Conservation (phyloP, 139 green algal genomes). For the Coelastrella sp. region DNA sequence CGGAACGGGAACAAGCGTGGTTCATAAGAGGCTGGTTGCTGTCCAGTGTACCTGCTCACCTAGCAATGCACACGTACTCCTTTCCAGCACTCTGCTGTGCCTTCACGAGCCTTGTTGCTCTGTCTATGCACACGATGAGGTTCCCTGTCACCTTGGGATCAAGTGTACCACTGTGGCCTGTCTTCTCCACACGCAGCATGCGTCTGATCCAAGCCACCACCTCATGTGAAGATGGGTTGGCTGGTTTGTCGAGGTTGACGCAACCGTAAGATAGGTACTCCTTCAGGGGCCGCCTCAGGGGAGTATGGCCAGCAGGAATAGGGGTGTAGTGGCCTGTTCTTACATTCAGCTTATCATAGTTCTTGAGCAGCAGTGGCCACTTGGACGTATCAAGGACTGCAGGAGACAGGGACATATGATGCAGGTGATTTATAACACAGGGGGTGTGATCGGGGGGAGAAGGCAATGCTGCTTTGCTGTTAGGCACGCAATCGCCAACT, state of each 20-base stretch:
- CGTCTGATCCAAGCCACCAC: conserved; percentile 97
- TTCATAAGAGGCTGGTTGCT: no score
- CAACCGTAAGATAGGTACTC: conserved; percentile 97
- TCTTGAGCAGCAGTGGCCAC: conserved; percentile 98
- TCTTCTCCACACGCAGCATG: conserved; percentile 99
- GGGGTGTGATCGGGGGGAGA: background rate
- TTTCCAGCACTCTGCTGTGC: conserved; percentile 98
- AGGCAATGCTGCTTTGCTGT: no score
- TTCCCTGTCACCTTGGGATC: conserved; percentile 97
- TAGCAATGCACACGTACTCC: conserved; percentile 96
- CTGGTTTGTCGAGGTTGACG: conserved; percentile 99
- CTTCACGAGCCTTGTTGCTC: conserved; percentile 99
- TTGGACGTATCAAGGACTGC: conserved; percentile 91
- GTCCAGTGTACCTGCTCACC: conserved; percentile 22
- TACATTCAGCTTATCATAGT: conserved; percentile 95
- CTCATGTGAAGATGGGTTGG: conserved; percentile 97
- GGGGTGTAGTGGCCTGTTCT: conserved; percentile 98
- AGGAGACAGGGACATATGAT: background rate
- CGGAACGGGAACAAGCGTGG: background rate
- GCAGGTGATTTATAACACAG: background rate
- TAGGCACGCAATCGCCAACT: no score
- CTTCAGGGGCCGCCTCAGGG: conserved; percentile 87
- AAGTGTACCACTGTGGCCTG: conserved; percentile 96
- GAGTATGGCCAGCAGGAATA: conserved; percentile 93
- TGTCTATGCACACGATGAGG: conserved; percentile 98